These are phyloP conservation scores for Metschnikowia noctiluminum DNA, from an alignment of 805 yeast species.

Conservation along the genomic window DNA sequence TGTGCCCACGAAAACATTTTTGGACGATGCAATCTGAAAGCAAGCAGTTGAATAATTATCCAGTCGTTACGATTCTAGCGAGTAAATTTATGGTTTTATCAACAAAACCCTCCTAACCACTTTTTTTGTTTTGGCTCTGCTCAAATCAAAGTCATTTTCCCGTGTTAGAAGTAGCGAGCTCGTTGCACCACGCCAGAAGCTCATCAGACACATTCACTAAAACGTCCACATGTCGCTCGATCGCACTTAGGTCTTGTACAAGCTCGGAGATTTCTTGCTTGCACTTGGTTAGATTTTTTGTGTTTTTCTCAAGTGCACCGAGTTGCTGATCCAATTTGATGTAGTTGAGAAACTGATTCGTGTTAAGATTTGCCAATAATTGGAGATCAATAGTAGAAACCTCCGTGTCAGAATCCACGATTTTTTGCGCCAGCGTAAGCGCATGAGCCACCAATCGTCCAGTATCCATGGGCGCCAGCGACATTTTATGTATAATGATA, in stretches of 20 bases:
- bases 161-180: neutral
- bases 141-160: too few species aligned
- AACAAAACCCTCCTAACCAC: too few species aligned
- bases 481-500: neutral
- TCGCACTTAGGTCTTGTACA: conserved; percentile 22
- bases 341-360: conserved; percentile 54
- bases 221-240: conserved; percentile 35
- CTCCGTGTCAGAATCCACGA: conserved; percentile 41
- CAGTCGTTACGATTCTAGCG: too few species aligned
- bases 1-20: too few species aligned
- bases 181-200: conserved; percentile 11
- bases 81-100: too few species aligned
- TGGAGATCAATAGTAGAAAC: conserved; percentile 44
- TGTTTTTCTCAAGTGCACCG: conserved; percentile 42
- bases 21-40: too few species aligned
- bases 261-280: conserved; percentile 24
- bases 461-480: conserved; percentile 28
- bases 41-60: too few species aligned
- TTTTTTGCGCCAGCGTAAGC: conserved; percentile 26
- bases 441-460: conserved; percentile 28
- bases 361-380: conserved; percentile 52
- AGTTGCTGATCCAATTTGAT: conserved; percentile 40
- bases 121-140: too few species aligned
- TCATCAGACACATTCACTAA: conserved; percentile 36
- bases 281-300: conserved; percentile 26